A percentile compares a stretch with the other conserved stretches of the same genome.
Conservation (phyloP, 2,329 filamentous ascomycete genomes). For the Tothia fuscella region DNA sequence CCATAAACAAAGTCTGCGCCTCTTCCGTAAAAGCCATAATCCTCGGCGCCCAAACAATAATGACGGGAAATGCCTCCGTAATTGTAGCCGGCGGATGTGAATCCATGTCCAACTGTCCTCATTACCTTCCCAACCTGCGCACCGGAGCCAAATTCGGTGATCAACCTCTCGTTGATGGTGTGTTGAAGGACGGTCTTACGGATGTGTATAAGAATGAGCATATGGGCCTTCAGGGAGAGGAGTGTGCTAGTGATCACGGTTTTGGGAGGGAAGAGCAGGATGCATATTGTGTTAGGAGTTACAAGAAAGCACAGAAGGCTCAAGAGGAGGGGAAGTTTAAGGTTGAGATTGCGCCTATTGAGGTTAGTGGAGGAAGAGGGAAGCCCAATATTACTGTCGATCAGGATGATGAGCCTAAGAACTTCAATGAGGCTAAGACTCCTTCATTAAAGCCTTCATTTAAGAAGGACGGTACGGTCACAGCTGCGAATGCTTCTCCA, state of each 20-base stretch:
- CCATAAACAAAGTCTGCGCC: constrained; percentile 98
- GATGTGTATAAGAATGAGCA: constrained; percentile 94
- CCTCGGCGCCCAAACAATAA: constrained; percentile 90
- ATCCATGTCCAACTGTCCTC: constrained; percentile 96
- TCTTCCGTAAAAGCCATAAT: constrained; percentile 91
- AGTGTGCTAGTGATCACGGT: constrained; percentile 74
- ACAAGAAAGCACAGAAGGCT: constrained; percentile 84
- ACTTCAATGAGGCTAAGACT: constrained; percentile 47
- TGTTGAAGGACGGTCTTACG: constrained; percentile 87
- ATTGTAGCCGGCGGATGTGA: constrained; percentile 91
- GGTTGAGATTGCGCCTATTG: constrained; percentile 78
- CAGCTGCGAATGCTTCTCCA: constrained; percentile 90
- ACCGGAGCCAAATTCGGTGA: constrained; percentile 89
- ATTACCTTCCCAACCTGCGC: constrained; percentile 84
- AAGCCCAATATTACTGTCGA: constrained; percentile 75
- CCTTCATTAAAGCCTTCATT: constrained; percentile 56
- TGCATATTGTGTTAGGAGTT: constrained; percentile 87
- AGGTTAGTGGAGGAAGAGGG: constrained; percentile 76
- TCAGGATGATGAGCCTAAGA: constrained; percentile 92
- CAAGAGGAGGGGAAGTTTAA: constrained; percentile 71
- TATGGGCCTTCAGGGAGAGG: constrained; percentile 89
- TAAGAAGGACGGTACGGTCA: constrained; percentile 78
- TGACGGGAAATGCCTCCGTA: constrained; percentile 85
- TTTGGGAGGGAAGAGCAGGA: constrained; percentile 82
- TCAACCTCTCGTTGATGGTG: constrained; percentile 75